phyloP scores from a whole-genome alignment of 2,329 filamentous ascomycete species.

The Paecilomyces niveus region DNA sequence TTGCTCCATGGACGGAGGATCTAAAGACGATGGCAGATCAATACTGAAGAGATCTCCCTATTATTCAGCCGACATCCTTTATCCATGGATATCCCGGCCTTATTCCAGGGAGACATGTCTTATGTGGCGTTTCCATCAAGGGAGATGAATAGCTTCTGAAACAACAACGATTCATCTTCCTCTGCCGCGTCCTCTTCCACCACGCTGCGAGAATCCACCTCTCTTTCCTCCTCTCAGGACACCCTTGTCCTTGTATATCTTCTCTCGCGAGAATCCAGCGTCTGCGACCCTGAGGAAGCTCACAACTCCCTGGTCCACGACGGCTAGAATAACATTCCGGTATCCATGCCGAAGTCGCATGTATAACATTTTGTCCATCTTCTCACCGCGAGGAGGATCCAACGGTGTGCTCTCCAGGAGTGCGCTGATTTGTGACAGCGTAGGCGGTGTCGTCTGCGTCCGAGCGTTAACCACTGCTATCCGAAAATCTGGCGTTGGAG shows the following conservation, averaged over 20 bases:
- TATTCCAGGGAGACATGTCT: slow-evolving; percentile 22
- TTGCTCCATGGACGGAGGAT: slow-evolving; percentile 30
- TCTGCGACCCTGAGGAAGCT: slow-evolving; percentile 81
- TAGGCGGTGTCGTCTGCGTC: slow-evolving; percentile 60
- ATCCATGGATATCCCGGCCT: slow-evolving; percentile 15
- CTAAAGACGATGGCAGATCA: slow-evolving; percentile 45
- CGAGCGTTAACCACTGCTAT: slow-evolving; percentile 75
- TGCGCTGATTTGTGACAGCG: slow-evolving; percentile 61
- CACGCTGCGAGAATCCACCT: slow-evolving; percentile 16
- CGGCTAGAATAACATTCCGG: slow-evolving; percentile 74
- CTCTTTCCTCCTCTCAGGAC: slow-evolving; percentile 21
- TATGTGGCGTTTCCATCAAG: slow-evolving; percentile 2
- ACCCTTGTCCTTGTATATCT: slow-evolving; percentile 50
- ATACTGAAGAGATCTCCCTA: slow-evolving; percentile 10
- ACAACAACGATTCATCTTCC: slow-evolving; percentile 14
- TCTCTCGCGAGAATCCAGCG: slow-evolving; percentile 70
- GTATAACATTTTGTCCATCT: slow-evolving; percentile 54
- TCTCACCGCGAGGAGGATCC: slow-evolving; percentile 49
- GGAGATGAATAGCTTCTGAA: not conserved
- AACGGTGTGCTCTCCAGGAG: slow-evolving; percentile 69
- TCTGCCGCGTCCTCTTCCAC: slow-evolving; percentile 26
- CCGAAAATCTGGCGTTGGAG: slow-evolving; percentile 73
- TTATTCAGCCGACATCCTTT: slow-evolving; percentile 17
- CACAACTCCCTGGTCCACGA: slow-evolving; percentile 83
- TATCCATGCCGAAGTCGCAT: slow-evolving; percentile 76